These are phyloP conservation scores for Leucocoprinus birnbaumii DNA, from an alignment of 768 basidiomycete species.

Conservation along the genomic window DNA sequence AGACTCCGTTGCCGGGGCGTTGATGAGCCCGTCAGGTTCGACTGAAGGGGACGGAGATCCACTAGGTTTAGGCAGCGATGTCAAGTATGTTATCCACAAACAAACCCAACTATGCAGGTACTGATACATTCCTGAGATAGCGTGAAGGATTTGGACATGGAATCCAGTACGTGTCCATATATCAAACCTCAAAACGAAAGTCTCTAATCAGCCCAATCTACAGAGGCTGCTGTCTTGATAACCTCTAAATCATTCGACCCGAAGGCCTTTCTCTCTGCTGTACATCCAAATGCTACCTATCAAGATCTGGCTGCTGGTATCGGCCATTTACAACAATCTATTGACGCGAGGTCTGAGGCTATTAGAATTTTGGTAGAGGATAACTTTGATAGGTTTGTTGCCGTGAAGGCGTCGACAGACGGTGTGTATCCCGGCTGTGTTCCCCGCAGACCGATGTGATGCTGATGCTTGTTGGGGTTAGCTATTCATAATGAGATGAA, in stretches of 20 bases:
- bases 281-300: slow-evolving; percentile 94
- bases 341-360: slow-evolving; percentile 93
- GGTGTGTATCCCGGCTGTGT: slow-evolving; percentile 55
- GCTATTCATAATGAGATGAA: slow-evolving; percentile 92
- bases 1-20: slow-evolving; percentile 67
- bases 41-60: slow-evolving; percentile 70
- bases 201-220: background rate
- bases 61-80: slow-evolving; percentile 65
- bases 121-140: slow-evolving; percentile 30
- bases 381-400: slow-evolving; percentile 97
- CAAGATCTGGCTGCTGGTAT: slow-evolving; percentile 86
- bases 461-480: slow-evolving; percentile 31
- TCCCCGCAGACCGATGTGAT: too few species aligned
- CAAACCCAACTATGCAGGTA: slow-evolving; percentile 1
- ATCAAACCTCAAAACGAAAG: slow-evolving; percentile 10
- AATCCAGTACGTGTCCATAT: slow-evolving; percentile 62
- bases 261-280: slow-evolving; percentile 84
- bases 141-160: slow-evolving; percentile 66
- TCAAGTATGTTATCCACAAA: slow-evolving; percentile 48
- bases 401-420: slow-evolving; percentile 96
- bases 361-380: slow-evolving; percentile 93
- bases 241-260: slow-evolving; percentile 96
- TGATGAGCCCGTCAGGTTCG: slow-evolving; percentile 51
- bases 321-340: slow-evolving; percentile 65
- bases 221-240: slow-evolving; percentile 80